Conservation (phyloP, 2,329 filamentous ascomycete species). For the Aplosporella prunicola region DNA sequence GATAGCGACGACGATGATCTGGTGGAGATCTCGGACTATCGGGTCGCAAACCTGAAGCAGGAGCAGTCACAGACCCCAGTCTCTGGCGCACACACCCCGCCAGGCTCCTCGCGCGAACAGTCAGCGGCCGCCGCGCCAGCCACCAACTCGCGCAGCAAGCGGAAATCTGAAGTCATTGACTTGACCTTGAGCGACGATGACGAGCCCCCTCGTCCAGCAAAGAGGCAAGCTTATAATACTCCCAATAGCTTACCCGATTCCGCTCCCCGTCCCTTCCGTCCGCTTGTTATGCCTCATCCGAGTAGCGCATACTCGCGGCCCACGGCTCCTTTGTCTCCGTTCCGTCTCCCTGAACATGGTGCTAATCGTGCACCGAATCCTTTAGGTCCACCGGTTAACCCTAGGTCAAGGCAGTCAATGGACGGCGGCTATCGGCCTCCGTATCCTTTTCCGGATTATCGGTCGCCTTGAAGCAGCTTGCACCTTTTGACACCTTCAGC, state of each 20-base stretch:
- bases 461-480: too few species aligned
- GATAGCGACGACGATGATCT: conserved; percentile 37
- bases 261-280: conserved; percentile 8
- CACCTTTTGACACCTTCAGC: too few species aligned
- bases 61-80: conserved; percentile 28
- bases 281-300: conserved; percentile 4
- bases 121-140: conserved; percentile 24
- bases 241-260: conserved; percentile 27
- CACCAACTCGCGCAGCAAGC: conserved; percentile 31
- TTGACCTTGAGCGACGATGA: conserved; percentile 41
- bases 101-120: conserved; percentile 36
- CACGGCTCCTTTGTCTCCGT: conserved; percentile 5
- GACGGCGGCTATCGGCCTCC: conserved; percentile 6
- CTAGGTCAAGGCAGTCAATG: conserved; percentile 8
- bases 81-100: conserved; percentile 34
- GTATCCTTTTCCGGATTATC: too few species aligned
- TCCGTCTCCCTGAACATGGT: conserved; percentile 4
- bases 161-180: conserved; percentile 39
- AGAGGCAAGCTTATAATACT: conserved; percentile 25
- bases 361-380: conserved; percentile 8
- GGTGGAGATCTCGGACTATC: conserved; percentile 34
- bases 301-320: conserved; percentile 6
- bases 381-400: conserved; percentile 4
- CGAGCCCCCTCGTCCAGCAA: conserved; percentile 23
- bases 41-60: conserved; percentile 30